Percentiles rank a stretch among this genome's conserved stretches.
Evolutionary conservation across 352 stramenopile genomes (phyloP).

Genomic region (Pythium dissotocum): DNA sequence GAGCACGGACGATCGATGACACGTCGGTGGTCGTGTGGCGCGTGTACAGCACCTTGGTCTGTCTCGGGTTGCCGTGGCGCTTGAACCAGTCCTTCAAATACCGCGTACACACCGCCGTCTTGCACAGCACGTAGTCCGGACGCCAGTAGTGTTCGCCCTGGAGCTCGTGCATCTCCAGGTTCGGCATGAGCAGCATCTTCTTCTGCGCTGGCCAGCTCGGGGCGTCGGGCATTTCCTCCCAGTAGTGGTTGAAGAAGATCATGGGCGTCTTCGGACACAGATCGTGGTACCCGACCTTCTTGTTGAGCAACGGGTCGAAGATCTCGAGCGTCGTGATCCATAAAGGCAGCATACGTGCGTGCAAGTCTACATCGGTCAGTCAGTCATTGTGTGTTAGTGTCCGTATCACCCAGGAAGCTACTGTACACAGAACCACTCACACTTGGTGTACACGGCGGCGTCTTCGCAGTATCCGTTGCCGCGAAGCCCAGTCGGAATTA

Average conservation of each 20-base stretch:
- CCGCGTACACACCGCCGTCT: constrained; percentile 41
- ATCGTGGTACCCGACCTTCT: constrained; percentile 31
- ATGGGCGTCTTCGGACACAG: constrained; percentile 32
- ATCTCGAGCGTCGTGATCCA: constrained; percentile 31
- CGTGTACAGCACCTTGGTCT: constrained; percentile 51
- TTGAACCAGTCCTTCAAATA: constrained; percentile 48
- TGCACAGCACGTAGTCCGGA: constrained; percentile 54
- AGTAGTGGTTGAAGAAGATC: constrained; percentile 41
- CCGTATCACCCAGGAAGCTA: neutral
- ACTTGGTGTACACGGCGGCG: constrained; percentile 54
- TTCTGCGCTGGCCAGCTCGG: constrained; percentile 27
- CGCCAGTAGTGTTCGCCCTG: constrained; percentile 42
- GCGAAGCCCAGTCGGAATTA: constrained; percentile 40
- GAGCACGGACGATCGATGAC: constrained; percentile 11
- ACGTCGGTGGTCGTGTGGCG: constrained; percentile 60
- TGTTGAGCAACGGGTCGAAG: constrained; percentile 11
- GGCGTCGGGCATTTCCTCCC: constrained; percentile 18
- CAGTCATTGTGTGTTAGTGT: too few relatives aligned
- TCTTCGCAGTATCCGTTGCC: constrained; percentile 71
- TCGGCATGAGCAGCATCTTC: constrained; percentile 28
- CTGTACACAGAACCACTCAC: constrained; percentile 27
- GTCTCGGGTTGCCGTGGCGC: constrained; percentile 52
- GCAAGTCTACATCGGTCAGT: constrained; percentile 6
- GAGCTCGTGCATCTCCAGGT: constrained; percentile 52
- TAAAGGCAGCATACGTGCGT: constrained; percentile 27